Conservation (phyloP, 176 grass and related monocot species). For the Rhynchospora pubera region DNA sequence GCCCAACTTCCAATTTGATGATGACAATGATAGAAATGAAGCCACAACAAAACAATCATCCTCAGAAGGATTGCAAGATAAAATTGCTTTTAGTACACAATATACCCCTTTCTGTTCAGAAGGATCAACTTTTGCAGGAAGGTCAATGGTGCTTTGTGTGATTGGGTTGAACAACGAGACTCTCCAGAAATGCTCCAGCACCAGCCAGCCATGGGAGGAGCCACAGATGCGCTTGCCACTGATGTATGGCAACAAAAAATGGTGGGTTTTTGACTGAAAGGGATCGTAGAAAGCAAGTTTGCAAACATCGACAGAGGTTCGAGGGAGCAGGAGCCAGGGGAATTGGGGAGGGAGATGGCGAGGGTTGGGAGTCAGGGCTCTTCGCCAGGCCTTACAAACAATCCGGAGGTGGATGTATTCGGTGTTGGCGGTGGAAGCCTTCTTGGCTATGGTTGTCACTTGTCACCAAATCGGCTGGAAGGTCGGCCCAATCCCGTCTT, state of each 20-base stretch:
- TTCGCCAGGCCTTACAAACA: conserved; percentile 1
- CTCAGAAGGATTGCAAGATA: not conserved
- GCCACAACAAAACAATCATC: not conserved
- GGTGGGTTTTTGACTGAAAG: not conserved
- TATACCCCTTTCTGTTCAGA: not conserved
- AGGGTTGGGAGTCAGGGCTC: not conserved
- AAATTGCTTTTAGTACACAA: not conserved
- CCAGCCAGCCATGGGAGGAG: not conserved
- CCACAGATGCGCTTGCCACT: not conserved
- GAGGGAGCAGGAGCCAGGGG: not conserved
- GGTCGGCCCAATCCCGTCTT: not conserved
- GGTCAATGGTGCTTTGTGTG: not conserved
- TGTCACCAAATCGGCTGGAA: not conserved
- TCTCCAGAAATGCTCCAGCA: not conserved
- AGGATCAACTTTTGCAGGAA: not conserved
- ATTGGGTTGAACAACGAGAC: not conserved
- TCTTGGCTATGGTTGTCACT: not conserved
- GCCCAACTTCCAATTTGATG: not conserved
- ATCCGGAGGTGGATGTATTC: not conserved
- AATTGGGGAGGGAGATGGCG: not conserved
- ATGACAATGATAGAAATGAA: not conserved
- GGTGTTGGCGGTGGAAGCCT: not conserved
- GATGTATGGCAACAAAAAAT: not conserved
- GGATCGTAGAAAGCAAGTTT: conserved; percentile 7
- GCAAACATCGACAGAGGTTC: too few species aligned